Evolutionary conservation across 75 land plant species (phyloP).

Genomic region (Pseudotsuga menziesii): DNA sequence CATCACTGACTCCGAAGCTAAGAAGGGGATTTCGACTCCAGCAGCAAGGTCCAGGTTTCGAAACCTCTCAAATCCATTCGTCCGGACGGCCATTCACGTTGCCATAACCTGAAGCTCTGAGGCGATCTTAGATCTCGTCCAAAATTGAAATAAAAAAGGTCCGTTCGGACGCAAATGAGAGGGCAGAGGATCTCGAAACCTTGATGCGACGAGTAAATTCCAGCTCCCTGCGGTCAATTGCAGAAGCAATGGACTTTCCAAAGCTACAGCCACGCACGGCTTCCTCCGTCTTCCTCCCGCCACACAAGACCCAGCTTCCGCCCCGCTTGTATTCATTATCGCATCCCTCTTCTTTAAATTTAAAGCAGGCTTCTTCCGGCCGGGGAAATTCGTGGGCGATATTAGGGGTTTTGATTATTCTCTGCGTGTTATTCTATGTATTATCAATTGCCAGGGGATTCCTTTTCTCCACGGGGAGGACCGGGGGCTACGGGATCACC

Average conservation of each 20-base stretch:
- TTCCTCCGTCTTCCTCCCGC: constrained; percentile 18
- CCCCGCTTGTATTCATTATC: not conserved
- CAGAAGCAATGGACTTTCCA: constrained; percentile 8
- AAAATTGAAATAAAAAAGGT: no score
- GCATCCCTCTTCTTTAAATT: not conserved
- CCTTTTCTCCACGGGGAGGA: constrained; percentile 17
- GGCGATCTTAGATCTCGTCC: no score
- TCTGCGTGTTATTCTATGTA: constrained; percentile 17
- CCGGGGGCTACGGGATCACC: constrained; percentile 33
- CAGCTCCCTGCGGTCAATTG: no score
- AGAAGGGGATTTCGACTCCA: no score
- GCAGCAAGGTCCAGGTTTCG: no score
- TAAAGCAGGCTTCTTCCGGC: constrained; percentile 1
- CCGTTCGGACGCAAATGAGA: no score
- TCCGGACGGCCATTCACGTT: no score
- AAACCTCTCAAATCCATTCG: no score
- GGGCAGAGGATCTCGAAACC: no score
- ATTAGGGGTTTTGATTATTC: constrained; percentile 21
- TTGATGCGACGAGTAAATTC: no score
- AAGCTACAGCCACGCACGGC: constrained; percentile 12
- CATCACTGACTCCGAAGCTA: no score
- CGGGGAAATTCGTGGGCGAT: constrained; percentile 18
- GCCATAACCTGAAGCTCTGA: no score
- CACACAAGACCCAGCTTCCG: constrained; percentile 10
- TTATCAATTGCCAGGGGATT: constrained; percentile 31